Conservation (phyloP, 768 basidiomycete genomes). For the Boletus sp. region DNA sequence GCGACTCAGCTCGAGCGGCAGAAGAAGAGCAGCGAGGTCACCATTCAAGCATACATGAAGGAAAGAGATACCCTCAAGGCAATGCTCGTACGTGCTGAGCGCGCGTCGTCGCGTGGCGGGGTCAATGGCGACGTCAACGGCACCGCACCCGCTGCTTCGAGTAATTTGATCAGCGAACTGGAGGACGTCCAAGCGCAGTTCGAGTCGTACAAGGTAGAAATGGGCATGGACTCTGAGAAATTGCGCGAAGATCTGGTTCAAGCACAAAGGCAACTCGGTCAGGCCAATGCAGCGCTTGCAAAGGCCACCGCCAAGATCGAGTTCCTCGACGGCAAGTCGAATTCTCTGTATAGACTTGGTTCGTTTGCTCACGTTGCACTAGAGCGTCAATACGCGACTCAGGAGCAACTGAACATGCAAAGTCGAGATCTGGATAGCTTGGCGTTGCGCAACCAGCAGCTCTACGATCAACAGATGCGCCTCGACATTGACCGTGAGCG, state of each 20-base stretch:
- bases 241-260: slow-evolving; percentile 67
- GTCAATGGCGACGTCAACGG: slow-evolving; percentile 37
- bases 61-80: slow-evolving; percentile 84
- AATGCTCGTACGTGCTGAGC: slow-evolving; percentile 61
- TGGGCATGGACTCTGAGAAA: slow-evolving; percentile 70
- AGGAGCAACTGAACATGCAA: slow-evolving; percentile 65
- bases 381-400: slow-evolving; percentile 72
- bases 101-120: slow-evolving; percentile 13
- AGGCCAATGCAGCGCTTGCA: slow-evolving; percentile 65
- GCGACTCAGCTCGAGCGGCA: slow-evolving; percentile 76
- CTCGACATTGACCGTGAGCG: slow-evolving; percentile 74
- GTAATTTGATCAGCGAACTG: slow-evolving; percentile 57
- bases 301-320: slow-evolving; percentile 84
- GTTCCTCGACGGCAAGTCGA: slow-evolving; percentile 63
- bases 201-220: slow-evolving; percentile 77
- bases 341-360: neutral
- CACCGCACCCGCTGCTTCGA: slow-evolving; percentile 15
- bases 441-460: slow-evolving; percentile 64
- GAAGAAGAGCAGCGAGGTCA: slow-evolving; percentile 64
- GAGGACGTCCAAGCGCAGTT: slow-evolving; percentile 77
- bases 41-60: slow-evolving; percentile 78
- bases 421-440: slow-evolving; percentile 65
- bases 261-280: slow-evolving; percentile 67
- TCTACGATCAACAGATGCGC: slow-evolving; percentile 72
- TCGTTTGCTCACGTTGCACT: neutral